Evolutionary conservation across 495 filamentous ascomycete species (phyloP).

Genomic region (Aspergillus incahuasiensis): DNA sequence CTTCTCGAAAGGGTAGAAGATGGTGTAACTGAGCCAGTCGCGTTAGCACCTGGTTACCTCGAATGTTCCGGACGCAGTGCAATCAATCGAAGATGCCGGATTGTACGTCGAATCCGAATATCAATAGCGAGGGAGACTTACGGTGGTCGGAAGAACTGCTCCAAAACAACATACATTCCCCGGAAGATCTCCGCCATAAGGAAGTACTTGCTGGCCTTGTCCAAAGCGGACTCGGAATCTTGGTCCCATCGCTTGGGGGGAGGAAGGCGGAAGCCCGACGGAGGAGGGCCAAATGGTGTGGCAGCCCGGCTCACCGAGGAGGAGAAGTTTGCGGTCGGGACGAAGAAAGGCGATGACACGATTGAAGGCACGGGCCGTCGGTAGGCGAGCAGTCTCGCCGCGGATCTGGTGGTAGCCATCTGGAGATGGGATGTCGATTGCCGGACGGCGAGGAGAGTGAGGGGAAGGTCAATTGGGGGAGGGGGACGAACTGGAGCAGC

Average conservation of each 20-base stretch:
- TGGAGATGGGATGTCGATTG: not conserved
- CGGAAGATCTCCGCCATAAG: slow-evolving; percentile 90
- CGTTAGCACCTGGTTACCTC: slow-evolving; percentile 7
- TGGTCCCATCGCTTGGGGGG: slow-evolving; percentile 66
- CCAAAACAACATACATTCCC: slow-evolving; percentile 95
- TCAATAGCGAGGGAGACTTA: slow-evolving; percentile 48
- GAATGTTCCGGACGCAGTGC: not conserved
- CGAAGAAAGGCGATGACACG: slow-evolving; percentile 35
- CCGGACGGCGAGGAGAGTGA: slow-evolving; percentile 17
- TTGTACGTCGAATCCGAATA: not conserved
- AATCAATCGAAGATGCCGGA: not conserved
- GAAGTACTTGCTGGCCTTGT: slow-evolving; percentile 88
- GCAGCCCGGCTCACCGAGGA: slow-evolving; percentile 57
- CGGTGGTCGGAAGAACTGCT: slow-evolving; percentile 98
- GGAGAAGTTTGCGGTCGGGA: slow-evolving; percentile 56
- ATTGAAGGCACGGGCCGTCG: slow-evolving; percentile 33
- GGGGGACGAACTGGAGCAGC: slow-evolving; percentile 17
- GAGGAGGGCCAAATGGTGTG: slow-evolving; percentile 71
- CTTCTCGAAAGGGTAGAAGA: slow-evolving; percentile 98
- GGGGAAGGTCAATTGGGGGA: slow-evolving; percentile 21
- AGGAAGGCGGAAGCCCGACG: slow-evolving; percentile 69
- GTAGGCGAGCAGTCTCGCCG: slow-evolving; percentile 49
- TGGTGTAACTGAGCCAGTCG: slow-evolving; percentile 68
- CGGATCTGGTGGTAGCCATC: slow-evolving; percentile 52
- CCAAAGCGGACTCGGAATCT: slow-evolving; percentile 62